Base-by-base conservation (phyloP, 495 filamentous ascomycete species). In the Cercophora samala region DNA sequence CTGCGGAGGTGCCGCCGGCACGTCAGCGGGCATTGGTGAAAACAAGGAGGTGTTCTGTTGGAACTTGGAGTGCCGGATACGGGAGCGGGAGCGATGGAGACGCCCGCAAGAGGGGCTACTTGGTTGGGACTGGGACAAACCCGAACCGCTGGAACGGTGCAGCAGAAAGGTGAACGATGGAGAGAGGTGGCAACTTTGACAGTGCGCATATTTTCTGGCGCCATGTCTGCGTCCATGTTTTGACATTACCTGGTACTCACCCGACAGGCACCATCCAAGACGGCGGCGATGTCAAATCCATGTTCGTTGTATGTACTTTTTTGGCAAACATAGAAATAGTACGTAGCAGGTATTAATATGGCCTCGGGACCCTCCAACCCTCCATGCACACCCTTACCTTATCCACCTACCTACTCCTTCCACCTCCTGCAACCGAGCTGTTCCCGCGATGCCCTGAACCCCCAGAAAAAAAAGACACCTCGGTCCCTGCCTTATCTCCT, bases 51-150 rank as follows among this genome's bases (percentile, higher is more conserved):
- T 46, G 37, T 46, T 1, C 13, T 13, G 13, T 46, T 46, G 37
- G 37, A 46, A 46, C 23, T 25, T 60, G 58, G 58, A 54, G 59
- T 58, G 25, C 62, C 58, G 63, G 66, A 65, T 62, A 68, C 66
- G 66, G 66, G 66, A 69, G 63, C 67, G 63, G 67, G 67, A 69
- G 59, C 58, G 58, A 60, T 29, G 63, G 63, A 62, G 52, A 37
- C 64, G 58, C 46, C 46, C n/a, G 58, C 42, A 54, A 64, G 64
- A 52, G 37, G 62, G 32, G 32, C 42, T 53, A 56, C 22, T 61
- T 37, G 23, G 42, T 29, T 26, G 26, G 53, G 19, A 21, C 54
- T 1, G 19, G 21, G n/a, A n/a, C 58, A 42, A 59, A 68, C 58
- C 66, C 66, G 29, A 26, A 11, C 58, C 46, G 23, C 24, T 55